These are phyloP conservation scores for Dothideomycetes sp. DNA, from an alignment of 2,329 filamentous ascomycete genomes.

Conservation along the genomic window DNA sequence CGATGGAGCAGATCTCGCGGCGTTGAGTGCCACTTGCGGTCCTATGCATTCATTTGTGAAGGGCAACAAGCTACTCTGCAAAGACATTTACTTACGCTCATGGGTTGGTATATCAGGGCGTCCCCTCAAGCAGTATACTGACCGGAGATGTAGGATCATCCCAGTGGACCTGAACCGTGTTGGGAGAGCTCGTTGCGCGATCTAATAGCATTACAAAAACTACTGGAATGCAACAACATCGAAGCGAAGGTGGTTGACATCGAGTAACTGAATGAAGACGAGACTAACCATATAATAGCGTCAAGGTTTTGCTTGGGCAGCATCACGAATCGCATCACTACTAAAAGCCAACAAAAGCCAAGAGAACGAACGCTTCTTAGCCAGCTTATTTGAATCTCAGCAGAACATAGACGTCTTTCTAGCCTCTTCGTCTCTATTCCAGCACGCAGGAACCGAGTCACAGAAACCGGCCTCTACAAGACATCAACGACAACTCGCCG, in stretches of 20 bases:
- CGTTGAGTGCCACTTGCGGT: slow-evolving; percentile 44
- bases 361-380: slow-evolving; percentile 34
- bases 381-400: slow-evolving; percentile 33
- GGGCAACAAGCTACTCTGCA: slow-evolving; percentile 51
- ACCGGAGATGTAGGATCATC: slow-evolving; percentile 6
- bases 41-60: slow-evolving; percentile 46
- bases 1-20: slow-evolving; percentile 47
- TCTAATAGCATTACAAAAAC: slow-evolving; percentile 33
- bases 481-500: slow-evolving; percentile 52
- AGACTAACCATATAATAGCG: slow-evolving; percentile 17
- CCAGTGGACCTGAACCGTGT: slow-evolving; percentile 19
- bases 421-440: slow-evolving; percentile 54
- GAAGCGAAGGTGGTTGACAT: slow-evolving; percentile 28
- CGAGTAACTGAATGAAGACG: background rate
- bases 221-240: slow-evolving; percentile 34
- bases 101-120: slow-evolving; percentile 19
- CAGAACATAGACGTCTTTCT: slow-evolving; percentile 53
- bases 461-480: slow-evolving; percentile 33
- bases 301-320: slow-evolving; percentile 26
- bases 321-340: slow-evolving; percentile 19
- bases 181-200: slow-evolving; percentile 32
- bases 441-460: slow-evolving; percentile 41
- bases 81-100: slow-evolving; percentile 48
- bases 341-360: slow-evolving; percentile 29
- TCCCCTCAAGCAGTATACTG: slow-evolving; percentile 38